These are phyloP conservation scores for Neonectria neomacrospora DNA, from an alignment of 2,329 filamentous ascomycete species.

Conservation along the genomic window DNA sequence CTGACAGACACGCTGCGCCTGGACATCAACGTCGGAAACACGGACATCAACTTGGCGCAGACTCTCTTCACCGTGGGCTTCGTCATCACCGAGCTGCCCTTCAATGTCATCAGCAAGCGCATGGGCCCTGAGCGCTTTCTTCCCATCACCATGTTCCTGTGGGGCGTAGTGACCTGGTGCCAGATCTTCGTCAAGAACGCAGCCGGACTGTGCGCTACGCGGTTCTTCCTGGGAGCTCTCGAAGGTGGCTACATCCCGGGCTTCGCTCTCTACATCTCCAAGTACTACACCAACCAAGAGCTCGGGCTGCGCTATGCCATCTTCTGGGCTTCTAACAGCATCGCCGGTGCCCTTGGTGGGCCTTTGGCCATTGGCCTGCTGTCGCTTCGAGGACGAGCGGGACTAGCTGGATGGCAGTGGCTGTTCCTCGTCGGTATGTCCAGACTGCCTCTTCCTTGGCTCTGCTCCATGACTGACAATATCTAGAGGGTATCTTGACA, in stretches of 20 bases:
- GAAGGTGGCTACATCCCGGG: slow-evolving; percentile 49
- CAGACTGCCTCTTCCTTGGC: accelerated
- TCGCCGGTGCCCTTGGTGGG: slow-evolving; percentile 44
- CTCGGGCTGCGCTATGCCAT: slow-evolving; percentile 44
- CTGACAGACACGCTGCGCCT: slow-evolving; percentile 61
- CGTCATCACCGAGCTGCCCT: slow-evolving; percentile 55
- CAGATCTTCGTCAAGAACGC: slow-evolving; percentile 45
- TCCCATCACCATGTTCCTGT: slow-evolving; percentile 46
- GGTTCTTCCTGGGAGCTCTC: slow-evolving; percentile 46
- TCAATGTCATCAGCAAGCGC: slow-evolving; percentile 45
- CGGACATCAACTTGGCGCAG: slow-evolving; percentile 64
- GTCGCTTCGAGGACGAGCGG: slow-evolving; percentile 39
- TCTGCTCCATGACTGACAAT: background rate
- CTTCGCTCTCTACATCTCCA: slow-evolving; percentile 46
- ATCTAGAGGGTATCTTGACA: slow-evolving; percentile 43
- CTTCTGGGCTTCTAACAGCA: slow-evolving; percentile 47
- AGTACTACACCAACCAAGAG: slow-evolving; percentile 47
- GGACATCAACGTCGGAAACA: slow-evolving; percentile 60
- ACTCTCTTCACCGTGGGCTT: slow-evolving; percentile 62
- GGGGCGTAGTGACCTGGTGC: slow-evolving; percentile 45
- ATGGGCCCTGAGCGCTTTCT: slow-evolving; percentile 45
- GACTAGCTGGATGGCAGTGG: slow-evolving; percentile 47
- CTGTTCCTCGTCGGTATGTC: slow-evolving; percentile 45
- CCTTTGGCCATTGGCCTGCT: slow-evolving; percentile 44
- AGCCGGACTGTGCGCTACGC: slow-evolving; percentile 38